These are phyloP conservation scores for Elsinoe fawcettii DNA, from an alignment of 2,329 filamentous ascomycete genomes.

Conservation along the genomic window DNA sequence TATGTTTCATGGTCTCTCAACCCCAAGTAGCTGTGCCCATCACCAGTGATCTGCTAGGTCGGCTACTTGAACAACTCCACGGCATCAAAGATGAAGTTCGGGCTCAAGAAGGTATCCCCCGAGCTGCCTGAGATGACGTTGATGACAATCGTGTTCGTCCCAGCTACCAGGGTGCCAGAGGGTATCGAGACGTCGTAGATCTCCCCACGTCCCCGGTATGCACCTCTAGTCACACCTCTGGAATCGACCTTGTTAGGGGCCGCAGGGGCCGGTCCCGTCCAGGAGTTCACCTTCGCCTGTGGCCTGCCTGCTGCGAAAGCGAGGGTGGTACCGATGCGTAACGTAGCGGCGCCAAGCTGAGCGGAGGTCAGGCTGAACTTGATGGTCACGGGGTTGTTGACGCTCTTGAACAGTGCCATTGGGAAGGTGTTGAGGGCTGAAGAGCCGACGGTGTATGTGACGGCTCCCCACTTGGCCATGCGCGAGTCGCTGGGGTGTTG, in stretches of 20 bases:
- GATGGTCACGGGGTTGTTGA: slow-evolving; percentile 55
- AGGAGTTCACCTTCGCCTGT: slow-evolving; percentile 50
- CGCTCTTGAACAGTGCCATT: slow-evolving; percentile 57
- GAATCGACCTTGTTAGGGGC: slow-evolving; percentile 49
- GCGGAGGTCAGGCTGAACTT: slow-evolving; percentile 48
- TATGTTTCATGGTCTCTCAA: no score
- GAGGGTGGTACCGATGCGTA: slow-evolving; percentile 58
- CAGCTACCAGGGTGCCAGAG: slow-evolving; percentile 50
- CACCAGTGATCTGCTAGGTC: background rate
- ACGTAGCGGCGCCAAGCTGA: slow-evolving; percentile 46
- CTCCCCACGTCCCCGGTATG: slow-evolving; percentile 57
- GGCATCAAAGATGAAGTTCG: slow-evolving; percentile 38
- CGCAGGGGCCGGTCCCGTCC: slow-evolving; percentile 38
- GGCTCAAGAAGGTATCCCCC: slow-evolving; percentile 48
- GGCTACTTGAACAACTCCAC: slow-evolving; percentile 18
- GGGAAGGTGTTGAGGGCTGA: slow-evolving; percentile 49
- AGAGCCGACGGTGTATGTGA: slow-evolving; percentile 55
- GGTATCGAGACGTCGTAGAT: slow-evolving; percentile 57
- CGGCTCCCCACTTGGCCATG: slow-evolving; percentile 54
- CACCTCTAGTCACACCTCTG: slow-evolving; percentile 57
- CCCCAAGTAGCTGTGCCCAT: no score
- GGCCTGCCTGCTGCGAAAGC: slow-evolving; percentile 54
- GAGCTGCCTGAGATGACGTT: slow-evolving; percentile 51
- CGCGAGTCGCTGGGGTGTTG: slow-evolving; percentile 55
- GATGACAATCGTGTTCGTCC: slow-evolving; percentile 56